These are phyloP conservation scores for Boehmeria nivea DNA, from an alignment of 306 rosid species.

Conservation along the genomic window DNA sequence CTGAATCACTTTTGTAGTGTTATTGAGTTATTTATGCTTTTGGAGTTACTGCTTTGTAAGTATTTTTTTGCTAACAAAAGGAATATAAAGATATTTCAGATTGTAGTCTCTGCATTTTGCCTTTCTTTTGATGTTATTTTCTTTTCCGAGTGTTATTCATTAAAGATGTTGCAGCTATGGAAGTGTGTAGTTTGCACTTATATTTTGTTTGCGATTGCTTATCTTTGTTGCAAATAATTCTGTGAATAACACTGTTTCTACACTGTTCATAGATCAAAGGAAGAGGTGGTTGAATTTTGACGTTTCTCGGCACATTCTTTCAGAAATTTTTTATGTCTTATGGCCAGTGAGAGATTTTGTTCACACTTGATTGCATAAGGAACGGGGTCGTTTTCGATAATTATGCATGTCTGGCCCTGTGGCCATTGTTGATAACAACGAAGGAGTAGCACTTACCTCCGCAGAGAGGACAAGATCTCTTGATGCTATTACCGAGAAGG, in stretches of 20 bases:
- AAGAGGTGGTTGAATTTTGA: too few relatives aligned
- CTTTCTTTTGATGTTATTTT: too few relatives aligned
- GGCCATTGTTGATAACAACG: conserved; percentile 59
- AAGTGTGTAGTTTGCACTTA: too few relatives aligned
- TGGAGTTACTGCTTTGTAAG: not conserved
- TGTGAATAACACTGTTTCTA: too few relatives aligned
- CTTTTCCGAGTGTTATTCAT: too few relatives aligned
- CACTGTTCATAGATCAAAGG: conserved; percentile 28
- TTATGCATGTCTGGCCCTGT: conserved; percentile 98
- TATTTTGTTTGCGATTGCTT: too few relatives aligned
- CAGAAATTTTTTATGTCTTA: too few relatives aligned
- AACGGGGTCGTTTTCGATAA: conserved; percentile 48
- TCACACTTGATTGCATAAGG: conserved; percentile 30
- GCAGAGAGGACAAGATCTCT: conserved; percentile 83
- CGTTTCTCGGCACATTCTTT: too few relatives aligned
- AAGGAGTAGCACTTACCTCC: conserved; percentile 39
- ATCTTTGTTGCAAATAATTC: too few relatives aligned
- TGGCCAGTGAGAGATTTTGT: conserved; percentile 34
- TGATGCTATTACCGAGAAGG: conserved; percentile 42
- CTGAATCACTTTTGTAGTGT: conserved; percentile 10
- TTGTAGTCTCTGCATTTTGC: not conserved
- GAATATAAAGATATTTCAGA: too few relatives aligned
- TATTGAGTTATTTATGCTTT: too few relatives aligned
- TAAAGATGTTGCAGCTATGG: too few relatives aligned
- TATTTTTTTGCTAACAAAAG: not conserved